Conservation (phyloP, 2,329 filamentous ascomycete genomes). For the Xylaria sp. region DNA sequence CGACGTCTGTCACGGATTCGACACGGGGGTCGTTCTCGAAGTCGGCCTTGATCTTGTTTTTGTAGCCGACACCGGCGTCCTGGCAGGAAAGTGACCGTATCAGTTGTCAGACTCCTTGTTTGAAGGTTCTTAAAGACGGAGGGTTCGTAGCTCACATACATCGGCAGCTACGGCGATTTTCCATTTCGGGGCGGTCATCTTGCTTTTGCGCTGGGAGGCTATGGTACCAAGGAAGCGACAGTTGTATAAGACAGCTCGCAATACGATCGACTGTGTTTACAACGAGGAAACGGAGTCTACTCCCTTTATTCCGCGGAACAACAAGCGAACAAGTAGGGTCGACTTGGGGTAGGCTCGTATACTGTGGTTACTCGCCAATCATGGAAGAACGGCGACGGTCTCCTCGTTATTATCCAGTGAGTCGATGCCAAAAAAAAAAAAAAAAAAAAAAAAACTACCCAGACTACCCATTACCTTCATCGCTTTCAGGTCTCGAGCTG, state of each 20-base stretch:
- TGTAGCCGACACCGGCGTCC: slow-evolving; percentile 83
- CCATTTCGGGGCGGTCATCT: slow-evolving; percentile 61
- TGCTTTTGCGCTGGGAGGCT: slow-evolving; percentile 20
- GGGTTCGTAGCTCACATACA: slow-evolving; percentile 49
- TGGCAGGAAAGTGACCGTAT: slow-evolving; percentile 40
- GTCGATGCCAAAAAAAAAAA: slow-evolving; percentile 3
- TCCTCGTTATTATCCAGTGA: not conserved
- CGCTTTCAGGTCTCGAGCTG: not conserved
- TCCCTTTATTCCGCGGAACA: not conserved
- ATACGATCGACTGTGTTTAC: not conserved
- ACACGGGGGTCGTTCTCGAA: slow-evolving; percentile 76
- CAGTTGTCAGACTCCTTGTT: not conserved
- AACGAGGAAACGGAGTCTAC: not conserved
- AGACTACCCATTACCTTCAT: not conserved
- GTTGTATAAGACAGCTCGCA: not conserved
- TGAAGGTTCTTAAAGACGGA: not conserved
- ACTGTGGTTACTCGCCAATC: not conserved
- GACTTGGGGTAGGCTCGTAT: not conserved
- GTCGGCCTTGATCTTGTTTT: slow-evolving; percentile 79
- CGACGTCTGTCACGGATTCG: slow-evolving; percentile 76
- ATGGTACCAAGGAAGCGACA: not conserved
- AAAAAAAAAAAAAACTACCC: not conserved
- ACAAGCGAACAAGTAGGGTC: slow-evolving; percentile 5
- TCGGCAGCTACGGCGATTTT: slow-evolving; percentile 66
- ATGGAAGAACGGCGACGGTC: slow-evolving; percentile 2